Conservation (phyloP, 2,329 filamentous ascomycete genomes). For the Purpureocillium lavendulum region DNA sequence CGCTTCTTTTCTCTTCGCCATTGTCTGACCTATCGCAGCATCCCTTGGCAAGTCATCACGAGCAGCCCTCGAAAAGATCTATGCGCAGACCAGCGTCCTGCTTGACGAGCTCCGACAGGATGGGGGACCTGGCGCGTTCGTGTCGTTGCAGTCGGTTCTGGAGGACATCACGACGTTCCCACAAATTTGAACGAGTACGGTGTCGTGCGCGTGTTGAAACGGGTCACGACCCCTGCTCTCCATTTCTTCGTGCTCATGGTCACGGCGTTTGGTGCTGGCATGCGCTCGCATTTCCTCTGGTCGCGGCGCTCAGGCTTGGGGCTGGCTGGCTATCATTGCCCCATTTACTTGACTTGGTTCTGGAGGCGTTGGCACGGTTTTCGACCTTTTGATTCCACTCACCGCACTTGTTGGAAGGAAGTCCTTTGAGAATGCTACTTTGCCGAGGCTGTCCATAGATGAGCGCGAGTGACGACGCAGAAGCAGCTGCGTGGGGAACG, state of each 20-base stretch:
- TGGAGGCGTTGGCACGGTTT: constrained; percentile 1
- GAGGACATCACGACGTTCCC: constrained; percentile 34
- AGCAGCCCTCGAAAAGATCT: constrained; percentile 76
- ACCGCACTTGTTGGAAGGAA: too few species aligned
- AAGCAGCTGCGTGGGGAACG: too few species aligned
- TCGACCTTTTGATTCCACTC: not conserved
- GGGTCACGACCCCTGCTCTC: not conserved
- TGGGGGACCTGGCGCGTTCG: constrained; percentile 74
- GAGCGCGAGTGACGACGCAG: not conserved
- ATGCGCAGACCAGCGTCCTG: constrained; percentile 77
- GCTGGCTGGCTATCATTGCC: too few species aligned
- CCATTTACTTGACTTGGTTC: not conserved
- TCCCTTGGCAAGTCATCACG: constrained; percentile 84
- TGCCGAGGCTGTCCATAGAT: not conserved
- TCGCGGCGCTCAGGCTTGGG: not conserved
- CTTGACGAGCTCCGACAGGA: constrained; percentile 75
- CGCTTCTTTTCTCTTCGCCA: not conserved
- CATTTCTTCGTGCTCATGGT: not conserved
- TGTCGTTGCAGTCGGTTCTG: constrained; percentile 50
- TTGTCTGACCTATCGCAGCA: constrained; percentile 42
- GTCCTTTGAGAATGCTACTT: too few species aligned
- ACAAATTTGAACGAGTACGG: constrained; percentile 16
- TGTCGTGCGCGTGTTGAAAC: not conserved
- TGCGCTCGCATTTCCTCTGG: not conserved
- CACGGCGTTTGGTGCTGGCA: not conserved